Base-by-base conservation (phyloP, 371 early-diverging fungal genomes). In the Racocetra persica region DNA sequence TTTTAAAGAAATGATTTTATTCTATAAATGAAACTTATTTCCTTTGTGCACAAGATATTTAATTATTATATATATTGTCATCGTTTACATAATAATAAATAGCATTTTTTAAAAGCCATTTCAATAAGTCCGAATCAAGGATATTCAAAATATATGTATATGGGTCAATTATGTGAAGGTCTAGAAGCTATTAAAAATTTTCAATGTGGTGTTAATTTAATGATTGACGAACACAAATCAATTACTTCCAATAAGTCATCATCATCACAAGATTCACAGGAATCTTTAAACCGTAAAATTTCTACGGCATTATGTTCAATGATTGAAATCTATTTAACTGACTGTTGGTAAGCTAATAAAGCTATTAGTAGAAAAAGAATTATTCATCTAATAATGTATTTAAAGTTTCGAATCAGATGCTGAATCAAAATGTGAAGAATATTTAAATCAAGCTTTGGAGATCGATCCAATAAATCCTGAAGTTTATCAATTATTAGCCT, bases 251-350 rank as follows among this genome's bases (percentile, higher is more conserved):
- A 63, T 63, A 63, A 63, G 81, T 26, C n/a, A 75, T 11, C 82
- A 75, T 11, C 82, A 45, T 22, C 67, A 70, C 51, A 70, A 49
- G 70, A 70, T 24, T 36, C 20, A 38, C 20, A 38, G 20, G 51
- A 69, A 32, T 7, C 14, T 52, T 80, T 94, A 6, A 85, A 84
- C 13, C 83, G 85, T 51, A 95, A 97, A 84, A 91, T 95, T 79
- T 91, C 96, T 0, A 89, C 92, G 51, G 97, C 97, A 6, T 89
- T 96, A 41, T 95, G 96, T 84, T 94, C 97, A 73, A 95, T 98
- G 94, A 91, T 95, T 4, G 99, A 98, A 82, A 95, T 98, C 32
- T 98, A 96, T 86, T 89, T 98, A 85, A 97, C 99, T 0, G 99
- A 98, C 83, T 95, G 95, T 85, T 98, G 98, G 96, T 95, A 88